A percentile compares a stretch with the other conserved stretches of the same genome.
These are phyloP conservation scores for Aspergillus flavus DNA, from an alignment of 2,329 filamentous ascomycete genomes.

Conservation along the genomic window DNA sequence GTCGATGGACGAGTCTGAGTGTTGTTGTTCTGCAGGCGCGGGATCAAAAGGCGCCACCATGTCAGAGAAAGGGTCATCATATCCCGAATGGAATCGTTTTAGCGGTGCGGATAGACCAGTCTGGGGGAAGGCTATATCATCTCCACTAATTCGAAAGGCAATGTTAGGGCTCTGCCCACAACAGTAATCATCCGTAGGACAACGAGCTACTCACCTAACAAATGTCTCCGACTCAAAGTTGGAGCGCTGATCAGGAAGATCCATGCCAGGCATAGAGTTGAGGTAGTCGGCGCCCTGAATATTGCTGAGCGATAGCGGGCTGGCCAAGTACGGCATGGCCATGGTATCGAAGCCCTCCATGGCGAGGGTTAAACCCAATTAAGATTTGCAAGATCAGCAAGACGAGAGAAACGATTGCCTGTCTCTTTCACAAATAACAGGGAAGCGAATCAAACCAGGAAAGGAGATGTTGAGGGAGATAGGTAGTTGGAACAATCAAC, in stretches of 20 bases:
- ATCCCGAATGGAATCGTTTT: constrained; percentile 53
- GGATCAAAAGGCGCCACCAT: constrained; percentile 48
- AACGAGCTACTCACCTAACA: constrained; percentile 54
- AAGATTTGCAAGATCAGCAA: constrained; percentile 1
- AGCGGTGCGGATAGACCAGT: constrained; percentile 42
- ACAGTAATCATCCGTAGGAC: not conserved
- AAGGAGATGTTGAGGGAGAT: constrained; percentile 4
- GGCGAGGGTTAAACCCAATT: constrained; percentile 22
- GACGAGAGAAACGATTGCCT: not conserved
- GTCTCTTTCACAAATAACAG: not conserved
- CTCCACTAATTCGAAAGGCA: constrained; percentile 43
- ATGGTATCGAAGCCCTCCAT: constrained; percentile 64
- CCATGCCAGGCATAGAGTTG: constrained; percentile 54
- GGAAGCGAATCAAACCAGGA: not conserved
- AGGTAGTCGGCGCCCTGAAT: constrained; percentile 52
- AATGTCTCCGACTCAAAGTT: constrained; percentile 64
- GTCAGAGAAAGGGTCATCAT: constrained; percentile 57
- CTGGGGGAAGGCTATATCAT: constrained; percentile 54
- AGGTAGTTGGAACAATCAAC: not conserved
- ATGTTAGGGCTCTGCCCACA: not conserved
- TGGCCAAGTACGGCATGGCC: constrained; percentile 65
- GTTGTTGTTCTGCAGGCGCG: constrained; percentile 47
- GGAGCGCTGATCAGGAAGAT: constrained; percentile 60
- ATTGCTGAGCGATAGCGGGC: constrained; percentile 58
- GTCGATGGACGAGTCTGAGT: constrained; percentile 61